phyloP scores from a whole-genome alignment of 2,329 filamentous ascomycete species.

The Phialophora macrospora region DNA sequence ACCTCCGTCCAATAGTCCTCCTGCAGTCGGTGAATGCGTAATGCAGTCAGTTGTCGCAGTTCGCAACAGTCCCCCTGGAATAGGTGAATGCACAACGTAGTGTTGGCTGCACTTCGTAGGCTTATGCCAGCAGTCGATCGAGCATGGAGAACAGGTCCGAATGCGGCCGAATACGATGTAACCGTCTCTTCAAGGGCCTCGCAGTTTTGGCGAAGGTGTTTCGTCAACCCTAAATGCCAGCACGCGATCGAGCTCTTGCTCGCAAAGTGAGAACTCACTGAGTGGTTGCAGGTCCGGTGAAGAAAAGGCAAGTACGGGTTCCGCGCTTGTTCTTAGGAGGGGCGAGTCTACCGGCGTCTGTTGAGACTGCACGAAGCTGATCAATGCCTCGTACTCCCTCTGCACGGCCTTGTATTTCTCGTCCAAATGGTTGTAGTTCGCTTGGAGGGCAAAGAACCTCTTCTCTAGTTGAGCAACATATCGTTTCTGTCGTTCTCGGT shows the following conservation, averaged over 20 bases:
- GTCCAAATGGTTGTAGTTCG: conserved; percentile 14
- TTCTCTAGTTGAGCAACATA: conserved; percentile 15
- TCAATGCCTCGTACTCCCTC: conserved; percentile 10
- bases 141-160: not conserved
- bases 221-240: not conserved
- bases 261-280: conserved; percentile 3
- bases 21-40: not conserved
- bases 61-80: too few relatives aligned
- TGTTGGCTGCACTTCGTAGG: too few relatives aligned
- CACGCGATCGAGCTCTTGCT: conserved; percentile 8
- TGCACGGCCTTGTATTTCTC: conserved; percentile 14
- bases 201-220: not conserved
- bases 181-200: not conserved
- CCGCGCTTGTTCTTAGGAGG: not conserved
- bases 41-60: too few relatives aligned
- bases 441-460: conserved; percentile 13
- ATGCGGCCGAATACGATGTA: not conserved
- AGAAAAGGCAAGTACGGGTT: not conserved
- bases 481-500: conserved; percentile 17
- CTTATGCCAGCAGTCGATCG: not conserved
- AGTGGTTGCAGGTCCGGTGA: not conserved
- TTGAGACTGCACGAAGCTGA: conserved; percentile 4
- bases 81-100: too few relatives aligned
- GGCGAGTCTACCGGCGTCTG: not conserved
- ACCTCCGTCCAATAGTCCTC: not conserved